Evolutionary conservation across 2,329 filamentous ascomycete species (phyloP), one percentile per base, ranked within the genome.

Genomic region (Alternaria sp.): DNA sequence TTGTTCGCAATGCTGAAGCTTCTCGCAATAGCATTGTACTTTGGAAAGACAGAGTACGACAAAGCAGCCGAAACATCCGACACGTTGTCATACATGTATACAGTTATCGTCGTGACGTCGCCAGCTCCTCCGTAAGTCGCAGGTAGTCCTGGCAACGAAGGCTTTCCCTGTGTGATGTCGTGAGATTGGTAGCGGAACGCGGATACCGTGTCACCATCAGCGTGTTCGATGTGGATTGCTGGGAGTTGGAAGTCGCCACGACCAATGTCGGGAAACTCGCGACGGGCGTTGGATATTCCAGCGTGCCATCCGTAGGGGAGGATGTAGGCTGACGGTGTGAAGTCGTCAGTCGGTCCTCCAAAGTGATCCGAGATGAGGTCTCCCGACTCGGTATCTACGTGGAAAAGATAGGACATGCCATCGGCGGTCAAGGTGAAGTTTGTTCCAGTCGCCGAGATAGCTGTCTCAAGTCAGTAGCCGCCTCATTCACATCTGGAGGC

Each of bases 201-300:
- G 6, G 83, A 84, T 13, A 90, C 81, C 0, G 85, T 87, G 58
- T 85, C 81, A 29, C 86, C 87, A 14, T 81, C 81, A 2, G 82
- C 77, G 65, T 90, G 86, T 52, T 81, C 80, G 64, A 90, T 86
- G 36, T 85, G 83, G 11, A 89, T 80, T 0, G 87, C 87, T 0
- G 87, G 87, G 3, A 83, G 76, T 3, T 88, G 82, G 62, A 88
- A 86, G 67, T 90, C 87, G 14, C 86, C 86, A 7, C 86, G 82
- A 1, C 87, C 87, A 4, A 86, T 77, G 58, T 90, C 87, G 2
- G 87, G 87, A 53, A 88, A 88, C 68, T 89, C 87, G 28, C 87
- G 83, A 14, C 85, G 82, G 14, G 82, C 70, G 40, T 84, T 85
- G 10, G 81, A 82, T 34, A 81, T 72, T 48, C 79, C 69, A 31